phyloP scores from a whole-genome alignment of 805 yeast genomes.

The Kodamaea nitidulidarum region DNA sequence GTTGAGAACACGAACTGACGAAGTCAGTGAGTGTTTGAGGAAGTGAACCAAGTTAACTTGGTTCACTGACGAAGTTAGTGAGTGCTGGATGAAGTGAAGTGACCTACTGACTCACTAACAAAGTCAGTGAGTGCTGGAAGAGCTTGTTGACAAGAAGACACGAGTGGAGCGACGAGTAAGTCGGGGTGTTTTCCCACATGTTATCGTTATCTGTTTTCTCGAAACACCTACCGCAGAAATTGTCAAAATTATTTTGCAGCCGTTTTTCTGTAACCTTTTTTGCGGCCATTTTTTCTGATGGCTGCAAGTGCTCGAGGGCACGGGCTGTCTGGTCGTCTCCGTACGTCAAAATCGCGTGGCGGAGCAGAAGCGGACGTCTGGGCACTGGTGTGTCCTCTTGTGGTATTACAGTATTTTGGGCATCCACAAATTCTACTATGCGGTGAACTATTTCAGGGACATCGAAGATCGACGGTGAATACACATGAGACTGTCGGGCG shows the following conservation, averaged over 20 bases:
- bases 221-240: too few species aligned
- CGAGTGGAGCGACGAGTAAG: constrained; percentile 39
- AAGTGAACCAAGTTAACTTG: too few species aligned
- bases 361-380: constrained; percentile 63
- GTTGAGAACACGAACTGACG: too few species aligned
- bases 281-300: too few species aligned
- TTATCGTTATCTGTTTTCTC: background rate
- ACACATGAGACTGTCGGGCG: constrained; percentile 2
- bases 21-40: too few species aligned
- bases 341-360: constrained; percentile 67
- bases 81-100: too few species aligned
- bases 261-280: too few species aligned
- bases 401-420: constrained; percentile 49
- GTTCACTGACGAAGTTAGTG: too few species aligned
- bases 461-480: constrained; percentile 47
- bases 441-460: constrained; percentile 72
- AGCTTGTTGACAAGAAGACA: constrained; percentile 67
- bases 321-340: background rate
- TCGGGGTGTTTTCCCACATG: background rate
- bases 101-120: too few species aligned
- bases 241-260: too few species aligned
- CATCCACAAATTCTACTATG: constrained; percentile 61
- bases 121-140: too few species aligned
- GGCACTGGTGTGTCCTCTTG: constrained; percentile 56
- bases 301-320: too few species aligned